Percentiles rank a stretch among this genome's conserved stretches.
Conservation (phyloP, 345 rosid genomes). For the Microthlaspi erraticum region DNA sequence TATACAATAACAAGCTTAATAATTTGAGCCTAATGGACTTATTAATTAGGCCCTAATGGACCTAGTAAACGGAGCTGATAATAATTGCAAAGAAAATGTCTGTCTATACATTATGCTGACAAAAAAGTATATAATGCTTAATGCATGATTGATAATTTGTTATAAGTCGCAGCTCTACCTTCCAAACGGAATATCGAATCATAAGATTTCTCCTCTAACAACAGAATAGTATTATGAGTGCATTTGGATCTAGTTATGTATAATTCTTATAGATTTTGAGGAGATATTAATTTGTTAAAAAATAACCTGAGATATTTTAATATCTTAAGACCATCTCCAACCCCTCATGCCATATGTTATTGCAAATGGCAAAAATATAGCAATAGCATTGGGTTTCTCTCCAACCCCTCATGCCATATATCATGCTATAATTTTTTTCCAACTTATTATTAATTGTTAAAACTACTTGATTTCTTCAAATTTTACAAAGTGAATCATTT, state of each 20-base stretch:
- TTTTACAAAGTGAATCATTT: no score
- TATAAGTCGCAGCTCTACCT: conserved; percentile 14
- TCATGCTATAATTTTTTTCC: no score
- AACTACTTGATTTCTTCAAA: no score
- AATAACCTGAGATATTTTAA: conserved; percentile 31
- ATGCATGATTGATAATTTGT: conserved; percentile 23
- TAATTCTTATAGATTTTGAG: background rate
- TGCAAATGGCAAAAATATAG: no score
- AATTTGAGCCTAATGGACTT: background rate
- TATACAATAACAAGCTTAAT: conserved; percentile 12
- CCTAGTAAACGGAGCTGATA: background rate
- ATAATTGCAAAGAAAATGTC: conserved; percentile 2
- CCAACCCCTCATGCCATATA: no score
- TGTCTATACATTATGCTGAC: background rate
- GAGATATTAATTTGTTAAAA: conserved; percentile 31
- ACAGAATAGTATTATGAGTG: conserved; percentile 16
- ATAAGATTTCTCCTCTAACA: conserved; percentile 27
- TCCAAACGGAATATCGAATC: conserved; percentile 34
- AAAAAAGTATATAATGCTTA: conserved; percentile 11
- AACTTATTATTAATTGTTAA: no score
- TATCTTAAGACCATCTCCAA: no score
- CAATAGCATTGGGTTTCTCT: no score
- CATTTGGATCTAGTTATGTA: conserved; percentile 17
- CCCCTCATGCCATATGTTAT: no score
- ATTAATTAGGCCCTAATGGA: background rate